Evolutionary conservation across 2,329 filamentous ascomycete genomes (phyloP).

Genomic region (Ophiostoma novo-ulmi): DNA sequence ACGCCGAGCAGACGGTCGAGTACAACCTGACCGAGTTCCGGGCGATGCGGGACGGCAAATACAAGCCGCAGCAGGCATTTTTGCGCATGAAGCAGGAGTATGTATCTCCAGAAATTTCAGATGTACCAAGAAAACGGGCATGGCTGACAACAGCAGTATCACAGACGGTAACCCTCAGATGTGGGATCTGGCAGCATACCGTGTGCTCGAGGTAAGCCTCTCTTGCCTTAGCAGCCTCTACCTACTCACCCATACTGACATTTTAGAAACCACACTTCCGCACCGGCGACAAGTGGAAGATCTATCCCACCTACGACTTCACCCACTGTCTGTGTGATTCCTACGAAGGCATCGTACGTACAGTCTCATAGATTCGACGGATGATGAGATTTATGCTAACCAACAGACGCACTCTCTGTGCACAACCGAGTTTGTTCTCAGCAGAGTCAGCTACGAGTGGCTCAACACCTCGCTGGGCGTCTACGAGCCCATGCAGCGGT

Average conservation of each 20-base stretch:
- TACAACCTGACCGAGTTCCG: constrained; percentile 75
- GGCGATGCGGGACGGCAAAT: constrained; percentile 87
- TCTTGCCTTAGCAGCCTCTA: neutral
- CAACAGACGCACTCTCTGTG: constrained; percentile 50
- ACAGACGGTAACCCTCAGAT: constrained; percentile 36
- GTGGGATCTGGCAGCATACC: constrained; percentile 93
- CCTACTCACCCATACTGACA: neutral
- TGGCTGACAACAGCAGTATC: constrained; percentile 21
- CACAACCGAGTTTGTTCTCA: constrained; percentile 66
- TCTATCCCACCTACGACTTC: constrained; percentile 95
- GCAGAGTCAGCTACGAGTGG: constrained; percentile 74
- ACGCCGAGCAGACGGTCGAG: constrained; percentile 69
- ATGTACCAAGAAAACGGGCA: neutral
- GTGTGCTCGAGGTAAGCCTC: constrained; percentile 53
- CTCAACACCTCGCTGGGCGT: constrained; percentile 75
- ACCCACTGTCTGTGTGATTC: constrained; percentile 88
- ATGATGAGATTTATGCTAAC: neutral
- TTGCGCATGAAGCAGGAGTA: constrained; percentile 79
- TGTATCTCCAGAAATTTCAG: neutral
- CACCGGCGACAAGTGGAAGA: constrained; percentile 80
- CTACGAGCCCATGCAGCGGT: constrained; percentile 86
- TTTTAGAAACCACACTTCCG: constrained; percentile 60
- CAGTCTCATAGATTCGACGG: too few species aligned
- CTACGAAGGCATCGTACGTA: constrained; percentile 65
- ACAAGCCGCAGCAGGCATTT: constrained; percentile 76